Evolutionary conservation across 345 rosid genomes (phyloP), one percentile per base, ranked within the genome.

Genomic region (Moringa oleifera): DNA sequence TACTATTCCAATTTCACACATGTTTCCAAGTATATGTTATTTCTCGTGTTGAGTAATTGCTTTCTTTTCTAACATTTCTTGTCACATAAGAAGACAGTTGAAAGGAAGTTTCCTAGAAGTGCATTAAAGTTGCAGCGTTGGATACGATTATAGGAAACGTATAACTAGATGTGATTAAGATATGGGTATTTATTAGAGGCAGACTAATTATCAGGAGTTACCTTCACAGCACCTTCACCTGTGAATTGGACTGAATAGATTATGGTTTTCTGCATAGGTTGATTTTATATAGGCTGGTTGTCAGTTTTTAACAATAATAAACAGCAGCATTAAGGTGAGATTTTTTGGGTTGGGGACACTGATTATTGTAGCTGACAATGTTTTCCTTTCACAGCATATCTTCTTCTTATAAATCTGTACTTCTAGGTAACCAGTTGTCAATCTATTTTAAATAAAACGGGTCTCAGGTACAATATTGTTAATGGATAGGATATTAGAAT

Each of bases 51-150:
- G 28, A 63, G 24, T 41, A 22, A 33, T 50, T 57, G 79, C 54
- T 47, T 70, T 55, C 37, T n/a, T n/a, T n/a, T 20, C 25, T n/a
- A 46, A 46, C 22, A 49, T 49, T 46, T 64, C 31, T 19, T 25
- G 18, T 66, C 28, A 18, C 24, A 31, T 5, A 33, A 33, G 37
- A 18, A 41, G 33, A 41, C 51, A 58, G 55, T 61, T 61, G n/a
- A 59, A 72, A 68, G 18, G 59, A 58, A 59, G 71, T 52, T 74
- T 62, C 78, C 57, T 41, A 52, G 74, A 66, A 71, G 21, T 52
- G 54, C 51, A 47, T 41, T 51, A 55, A 18, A 61, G 65, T 70
- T 51, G 23, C 5, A 33, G 6, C 37, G 55, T 64, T 58, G 47
- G 18, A 41, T 41, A 41, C 37, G 37, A 41, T 16, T 41, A 41